Evolutionary conservation across 768 basidiomycete genomes (phyloP).

Genomic region (Mycena vulgaris): DNA sequence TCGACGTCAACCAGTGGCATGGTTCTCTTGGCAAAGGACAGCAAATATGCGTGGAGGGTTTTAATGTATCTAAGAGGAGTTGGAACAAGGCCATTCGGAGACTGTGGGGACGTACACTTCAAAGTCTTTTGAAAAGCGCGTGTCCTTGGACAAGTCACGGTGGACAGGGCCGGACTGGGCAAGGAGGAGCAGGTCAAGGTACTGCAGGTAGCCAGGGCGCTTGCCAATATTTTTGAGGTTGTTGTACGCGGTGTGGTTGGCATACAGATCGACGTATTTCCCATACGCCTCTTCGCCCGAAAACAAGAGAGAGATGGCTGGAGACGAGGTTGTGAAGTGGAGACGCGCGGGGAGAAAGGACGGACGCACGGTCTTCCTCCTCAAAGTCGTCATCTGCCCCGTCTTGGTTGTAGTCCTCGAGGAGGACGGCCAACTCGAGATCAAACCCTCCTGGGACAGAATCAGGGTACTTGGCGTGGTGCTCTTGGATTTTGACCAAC

Average conservation of each 20-base stretch:
- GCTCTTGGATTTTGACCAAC: constrained; percentile 96
- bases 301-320: constrained; percentile 88
- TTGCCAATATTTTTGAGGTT: constrained; percentile 91
- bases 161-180: constrained; percentile 76
- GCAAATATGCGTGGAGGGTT: constrained; percentile 84
- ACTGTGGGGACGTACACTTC: constrained; percentile 70
- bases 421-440: constrained; percentile 84
- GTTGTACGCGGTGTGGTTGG: constrained; percentile 89
- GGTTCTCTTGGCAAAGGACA: constrained; percentile 89
- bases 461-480: constrained; percentile 97
- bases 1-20: constrained; percentile 88
- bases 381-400: constrained; percentile 81
- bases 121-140: constrained; percentile 80
- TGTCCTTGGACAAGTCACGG: constrained; percentile 77
- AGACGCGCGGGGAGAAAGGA: constrained; percentile 20
- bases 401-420: constrained; percentile 84
- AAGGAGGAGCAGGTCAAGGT: constrained; percentile 87
- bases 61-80: constrained; percentile 79
- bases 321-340: constrained; percentile 16
- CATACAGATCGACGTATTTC: constrained; percentile 94
- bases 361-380: constrained; percentile 87
- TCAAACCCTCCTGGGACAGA: constrained; percentile 86
- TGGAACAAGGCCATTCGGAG: constrained; percentile 17
- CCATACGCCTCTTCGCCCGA: constrained; percentile 98
- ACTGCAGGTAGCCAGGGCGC: constrained; percentile 92